Base-by-base conservation (phyloP, 495 filamentous ascomycete species). In the Penicillium manginii region DNA sequence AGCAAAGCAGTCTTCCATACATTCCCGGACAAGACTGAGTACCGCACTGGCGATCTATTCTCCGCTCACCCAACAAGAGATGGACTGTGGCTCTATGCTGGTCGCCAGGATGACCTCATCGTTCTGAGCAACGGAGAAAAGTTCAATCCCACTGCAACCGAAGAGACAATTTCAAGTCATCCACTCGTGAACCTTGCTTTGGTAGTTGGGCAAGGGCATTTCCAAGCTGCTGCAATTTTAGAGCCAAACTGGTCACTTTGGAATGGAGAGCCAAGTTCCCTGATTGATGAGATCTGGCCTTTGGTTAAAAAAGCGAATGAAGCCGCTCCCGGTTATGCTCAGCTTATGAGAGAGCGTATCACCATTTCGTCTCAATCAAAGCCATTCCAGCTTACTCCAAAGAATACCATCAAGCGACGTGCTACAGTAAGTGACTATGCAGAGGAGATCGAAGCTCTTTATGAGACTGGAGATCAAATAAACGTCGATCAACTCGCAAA, bases 231-330 rank as follows among this genome's bases (percentile, higher is more conserved):
- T 5, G 19, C 57, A 14, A 26, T 66, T 23, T 15, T 63, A 8
- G 60, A 66, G 11, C 59, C 57, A 9, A 26, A 57, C 1, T 61
- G 58, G 59, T 32, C 40, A 12, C 4, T n/a, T 40, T 54, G 58
- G 58, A 49, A 21, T 49, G 51, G 55, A 14, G 70, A 85, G 45
- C 78, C 84, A 35, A 80, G 83, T 8, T 77, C 85, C 54, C 78
- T 77, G 9, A 85, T 82, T 65, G 85, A 84, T 22, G 80, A 86
- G 63, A 86, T 62, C 61, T 40, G 69, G 86, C 51, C 74, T 62
- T 19, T 73, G 69, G 81, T 85, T 42, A 71, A 62, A 15, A 43
- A 65, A 12, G 55, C 62, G 5, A 63, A 68, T 12, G 52, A 17
- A 17, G 18, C 49, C 6, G 52, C 37, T 12, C 62, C 57, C 11